These are phyloP conservation scores for Wickerhamomyces sydowiorum DNA, from an alignment of 805 yeast genomes.

Conservation along the genomic window DNA sequence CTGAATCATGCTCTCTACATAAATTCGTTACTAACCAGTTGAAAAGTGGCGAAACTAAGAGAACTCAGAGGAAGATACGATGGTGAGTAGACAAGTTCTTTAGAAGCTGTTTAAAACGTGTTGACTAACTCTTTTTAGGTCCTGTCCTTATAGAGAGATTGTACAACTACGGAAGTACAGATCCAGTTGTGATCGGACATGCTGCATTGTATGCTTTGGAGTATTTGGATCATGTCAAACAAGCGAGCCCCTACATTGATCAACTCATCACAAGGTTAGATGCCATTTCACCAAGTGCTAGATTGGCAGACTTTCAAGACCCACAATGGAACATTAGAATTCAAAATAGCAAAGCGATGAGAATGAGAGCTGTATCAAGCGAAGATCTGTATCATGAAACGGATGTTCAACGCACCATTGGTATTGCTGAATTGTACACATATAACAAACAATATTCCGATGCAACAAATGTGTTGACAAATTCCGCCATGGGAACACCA, in stretches of 20 bases:
- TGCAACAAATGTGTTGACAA: constrained; percentile 14
- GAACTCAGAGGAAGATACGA: not conserved
- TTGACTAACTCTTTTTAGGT: not conserved
- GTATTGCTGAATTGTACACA: constrained; percentile 11
- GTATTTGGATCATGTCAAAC: not conserved
- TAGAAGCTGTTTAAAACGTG: not conserved
- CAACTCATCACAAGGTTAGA: not conserved
- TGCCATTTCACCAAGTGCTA: no score
- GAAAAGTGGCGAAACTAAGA: not conserved
- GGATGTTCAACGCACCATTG: constrained; percentile 11
- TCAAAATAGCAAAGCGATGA: constrained; percentile 3
- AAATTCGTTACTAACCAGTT: not conserved
- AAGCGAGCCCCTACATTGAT: not conserved
- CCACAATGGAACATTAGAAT: constrained; percentile 5
- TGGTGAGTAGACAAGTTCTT: not conserved
- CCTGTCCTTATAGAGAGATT: not conserved
- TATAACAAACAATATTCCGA: constrained; percentile 16
- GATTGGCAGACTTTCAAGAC: not conserved
- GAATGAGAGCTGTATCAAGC: constrained; percentile 8
- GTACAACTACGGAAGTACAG: not conserved
- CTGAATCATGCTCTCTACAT: not conserved
- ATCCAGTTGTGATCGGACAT: not conserved
- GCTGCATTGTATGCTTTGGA: not conserved
- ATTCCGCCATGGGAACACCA: constrained; percentile 9
- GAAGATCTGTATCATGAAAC: constrained; percentile 20